Base-by-base conservation (phyloP, 768 basidiomycete species). In the Rubroboletus satanas region DNA sequence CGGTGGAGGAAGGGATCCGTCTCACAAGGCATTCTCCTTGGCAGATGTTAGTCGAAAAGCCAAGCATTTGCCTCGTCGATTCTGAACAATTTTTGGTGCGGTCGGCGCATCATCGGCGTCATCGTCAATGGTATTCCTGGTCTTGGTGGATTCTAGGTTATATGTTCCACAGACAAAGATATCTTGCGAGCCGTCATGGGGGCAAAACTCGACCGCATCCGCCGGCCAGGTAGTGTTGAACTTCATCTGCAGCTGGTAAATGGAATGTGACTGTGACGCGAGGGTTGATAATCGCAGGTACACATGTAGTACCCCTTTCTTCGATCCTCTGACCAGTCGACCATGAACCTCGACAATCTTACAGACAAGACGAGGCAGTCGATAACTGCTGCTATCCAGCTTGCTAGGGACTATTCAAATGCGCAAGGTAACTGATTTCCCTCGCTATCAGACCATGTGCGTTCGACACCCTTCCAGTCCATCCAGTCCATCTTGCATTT, bases 131-230 rank as follows among this genome's bases (percentile, higher is more conserved):
- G 33, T 11, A 8, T 54, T 31, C 15, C 15, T 23, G 7, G 39
- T 42, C 29, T 37, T 55, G 62, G 58, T 53, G 73, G 74, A 32
- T 41, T 85, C 76, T 21, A 98, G 79, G 61, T 91, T 85, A 73
- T 99, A 99, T 0, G 96, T 98, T 21, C 96, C 96, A 62, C 92
- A 93, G 2, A 87, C 88, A 55, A 98, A 79, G 28, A 97, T 71
- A 60, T 87, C 74, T 3, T 76, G 73, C 46, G 76, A 77, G 26
- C 74, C 73, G 12, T 77, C 76, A 52, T 81, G 80, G 5, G 94
- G 95, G 61, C 91, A 94, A 68, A 94, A 98, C 64, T 98, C 97
- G 51, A 93, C 79, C 11, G 88, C 84, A 70, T 97, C 94, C 21
- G 93, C 94, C 10, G 93, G 93, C 64, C 83, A 86, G n/a, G 75